These are phyloP conservation scores for Yamadazyma triangularis DNA, from an alignment of 1,139 yeast species.

Conservation along the genomic window DNA sequence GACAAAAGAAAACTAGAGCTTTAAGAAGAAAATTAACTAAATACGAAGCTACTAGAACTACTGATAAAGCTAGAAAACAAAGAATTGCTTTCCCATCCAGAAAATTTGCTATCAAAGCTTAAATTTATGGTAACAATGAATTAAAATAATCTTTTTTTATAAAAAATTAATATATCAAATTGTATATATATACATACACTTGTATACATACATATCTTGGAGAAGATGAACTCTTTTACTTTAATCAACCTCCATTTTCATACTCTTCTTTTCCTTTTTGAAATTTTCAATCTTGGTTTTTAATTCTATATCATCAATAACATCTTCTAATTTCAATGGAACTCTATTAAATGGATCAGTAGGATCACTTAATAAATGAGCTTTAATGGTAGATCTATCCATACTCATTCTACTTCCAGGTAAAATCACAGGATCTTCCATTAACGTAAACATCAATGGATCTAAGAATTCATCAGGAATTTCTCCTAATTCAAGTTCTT, in stretches of 20 bases:
- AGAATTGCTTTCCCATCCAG: constrained; percentile 96
- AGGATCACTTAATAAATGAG: constrained; percentile 89
- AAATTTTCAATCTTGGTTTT: constrained; percentile 58
- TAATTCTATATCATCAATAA: constrained; percentile 68
- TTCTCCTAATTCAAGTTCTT: constrained; percentile 86
- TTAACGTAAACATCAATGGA: constrained; percentile 91
- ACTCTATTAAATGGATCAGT: constrained; percentile 96
- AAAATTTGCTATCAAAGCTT: constrained; percentile 98
- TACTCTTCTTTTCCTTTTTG: constrained; percentile 32
- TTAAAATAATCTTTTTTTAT: constrained; percentile 1
- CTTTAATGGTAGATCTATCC: constrained; percentile 87
- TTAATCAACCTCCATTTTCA: constrained; percentile 1
- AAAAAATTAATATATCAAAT: constrained; percentile 1
- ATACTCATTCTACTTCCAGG: constrained; percentile 83
- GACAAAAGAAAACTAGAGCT: constrained; percentile 99
- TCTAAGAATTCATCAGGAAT: constrained; percentile 95
- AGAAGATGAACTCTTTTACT: too few relatives aligned
- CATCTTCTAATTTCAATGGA: constrained; percentile 88
- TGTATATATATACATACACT: too few relatives aligned
- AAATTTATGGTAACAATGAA: constrained; percentile 20
- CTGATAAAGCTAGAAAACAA: constrained; percentile 89
- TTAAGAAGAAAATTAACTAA: constrained; percentile 95
- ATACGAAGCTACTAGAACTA: constrained; percentile 75
- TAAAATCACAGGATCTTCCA: constrained; percentile 92
- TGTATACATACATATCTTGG: too few relatives aligned